A percentile compares a stretch with the other conserved stretches of the same genome.
Conservation (phyloP, 2,329 filamentous ascomycete genomes). For the Aspergillus neoniger region DNA sequence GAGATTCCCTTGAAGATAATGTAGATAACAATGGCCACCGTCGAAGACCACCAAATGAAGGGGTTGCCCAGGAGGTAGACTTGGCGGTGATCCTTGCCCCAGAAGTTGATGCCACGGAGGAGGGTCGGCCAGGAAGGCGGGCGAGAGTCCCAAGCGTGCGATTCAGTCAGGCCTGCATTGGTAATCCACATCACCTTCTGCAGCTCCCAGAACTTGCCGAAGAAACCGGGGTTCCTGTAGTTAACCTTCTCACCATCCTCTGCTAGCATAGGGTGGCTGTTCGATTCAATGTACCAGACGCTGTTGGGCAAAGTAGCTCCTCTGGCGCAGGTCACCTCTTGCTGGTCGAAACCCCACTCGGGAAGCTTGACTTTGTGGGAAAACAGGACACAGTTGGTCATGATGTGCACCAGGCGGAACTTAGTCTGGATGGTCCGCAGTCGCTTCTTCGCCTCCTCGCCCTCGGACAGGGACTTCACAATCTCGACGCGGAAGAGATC, state of each 20-base stretch:
- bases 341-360: conserved; percentile 96
- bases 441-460: conserved; percentile 75
- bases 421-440: conserved; percentile 94
- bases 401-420: conserved; percentile 90
- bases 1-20: conserved; percentile 82
- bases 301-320: conserved; percentile 93
- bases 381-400: conserved; percentile 95
- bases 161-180: conserved; percentile 93
- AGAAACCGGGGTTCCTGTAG: conserved; percentile 90
- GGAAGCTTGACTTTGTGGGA: conserved; percentile 99
- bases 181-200: conserved; percentile 99
- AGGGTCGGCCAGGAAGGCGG: conserved; percentile 91
- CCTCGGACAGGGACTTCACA: conserved; percentile 82
- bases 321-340: conserved; percentile 96
- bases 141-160: conserved; percentile 96
- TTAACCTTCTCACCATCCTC: conserved; percentile 87
- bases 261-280: conserved; percentile 77
- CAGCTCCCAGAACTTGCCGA: conserved; percentile 96
- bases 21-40: conserved; percentile 74
- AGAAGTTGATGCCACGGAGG: conserved; percentile 96
- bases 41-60: conserved; percentile 90
- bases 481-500: conserved; percentile 96
- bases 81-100: conserved; percentile 90
- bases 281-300: conserved; percentile 93
- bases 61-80: conserved; percentile 97